phyloP scores from a whole-genome alignment of 2,329 filamentous ascomycete genomes.

The Pezicula rhizophila region DNA sequence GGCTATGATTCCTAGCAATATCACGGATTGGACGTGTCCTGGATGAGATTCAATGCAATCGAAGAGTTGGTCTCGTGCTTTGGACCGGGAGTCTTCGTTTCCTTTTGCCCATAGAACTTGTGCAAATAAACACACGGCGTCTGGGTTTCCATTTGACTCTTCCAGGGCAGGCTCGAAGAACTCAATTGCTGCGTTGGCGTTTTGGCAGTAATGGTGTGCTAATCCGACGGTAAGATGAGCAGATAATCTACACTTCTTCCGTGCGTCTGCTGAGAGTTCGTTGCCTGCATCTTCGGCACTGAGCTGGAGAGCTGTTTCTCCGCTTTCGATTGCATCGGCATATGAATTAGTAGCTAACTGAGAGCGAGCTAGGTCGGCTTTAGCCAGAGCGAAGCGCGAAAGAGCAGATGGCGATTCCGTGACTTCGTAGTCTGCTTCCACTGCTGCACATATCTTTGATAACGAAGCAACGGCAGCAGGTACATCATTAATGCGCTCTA shows the following conservation, averaged over 20 bases:
- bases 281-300: constrained; percentile 65
- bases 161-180: constrained; percentile 77
- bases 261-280: constrained; percentile 57
- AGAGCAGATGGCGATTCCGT: constrained; percentile 72
- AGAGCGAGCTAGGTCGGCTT: constrained; percentile 79
- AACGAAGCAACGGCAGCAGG: constrained; percentile 57
- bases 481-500: constrained; percentile 72
- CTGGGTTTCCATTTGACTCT: constrained; percentile 70
- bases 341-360: constrained; percentile 66
- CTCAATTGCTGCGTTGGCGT: constrained; percentile 63
- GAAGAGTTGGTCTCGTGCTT: constrained; percentile 75
- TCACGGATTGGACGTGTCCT: constrained; percentile 71
- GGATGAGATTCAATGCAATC: constrained; percentile 69
- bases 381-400: constrained; percentile 72
- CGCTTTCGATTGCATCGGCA: constrained; percentile 67
- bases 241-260: constrained; percentile 69
- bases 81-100: constrained; percentile 63
- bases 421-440: constrained; percentile 79
- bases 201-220: constrained; percentile 65
- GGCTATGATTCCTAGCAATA: constrained; percentile 78
- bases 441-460: constrained; percentile 56
- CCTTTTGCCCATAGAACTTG: constrained; percentile 93
- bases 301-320: constrained; percentile 73
- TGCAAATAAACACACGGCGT: constrained; percentile 80
- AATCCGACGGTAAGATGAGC: constrained; percentile 82